Base-by-base conservation (phyloP, 116 monocot genomes). In the Dioscorea cayenensis region DNA sequence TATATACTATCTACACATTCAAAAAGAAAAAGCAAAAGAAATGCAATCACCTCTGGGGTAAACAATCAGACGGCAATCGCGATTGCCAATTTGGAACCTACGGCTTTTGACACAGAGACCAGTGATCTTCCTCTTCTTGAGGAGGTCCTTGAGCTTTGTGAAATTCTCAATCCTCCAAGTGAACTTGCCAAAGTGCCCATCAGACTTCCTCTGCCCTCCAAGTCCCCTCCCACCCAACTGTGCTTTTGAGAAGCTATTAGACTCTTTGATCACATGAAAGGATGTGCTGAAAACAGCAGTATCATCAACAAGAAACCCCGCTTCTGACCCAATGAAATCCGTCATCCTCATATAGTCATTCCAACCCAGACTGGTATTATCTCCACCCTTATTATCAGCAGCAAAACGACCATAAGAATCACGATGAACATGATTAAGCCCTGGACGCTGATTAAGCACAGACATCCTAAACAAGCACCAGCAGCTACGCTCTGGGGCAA, bases 111-210 rank as follows among this genome's bases (percentile, higher is more conserved):
- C 83, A 49, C 97, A 97, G 14, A 93, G 83, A 49, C 94, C 93
- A 0, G 90, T 93, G 37, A 97, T 85, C 84, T 97, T 97, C 71
- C 88, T 86, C 84, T 90, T 97, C 86, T 97, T 97, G 6, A 97
- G 84, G 21, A 92, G 84, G 35, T 97, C 97, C 84, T 97, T 97
- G n/a, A 97, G 79, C 81, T 82, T 76, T 0, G 94, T 90, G 66
- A 97, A 97, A 75, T 90, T 90, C 84, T 92, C 97, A 36, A 97
- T 97, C 81, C 94, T 90, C 97, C 97, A 97, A 0, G 88, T 85
- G 77, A 93, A 90, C 79, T 88, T 97, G 3, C 94, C 97, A 75
- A 88, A 90, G 60, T 97, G 82, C 35, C 93, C 90, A 68, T 94
- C 94, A 6, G 86, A 84, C 61, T 93, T 93, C 76, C 88, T 88